These are phyloP conservation scores for Physcomitrellopsis africana DNA, from an alignment of 225 moss, liverwort and hornwort genomes.

Conservation along the genomic window DNA sequence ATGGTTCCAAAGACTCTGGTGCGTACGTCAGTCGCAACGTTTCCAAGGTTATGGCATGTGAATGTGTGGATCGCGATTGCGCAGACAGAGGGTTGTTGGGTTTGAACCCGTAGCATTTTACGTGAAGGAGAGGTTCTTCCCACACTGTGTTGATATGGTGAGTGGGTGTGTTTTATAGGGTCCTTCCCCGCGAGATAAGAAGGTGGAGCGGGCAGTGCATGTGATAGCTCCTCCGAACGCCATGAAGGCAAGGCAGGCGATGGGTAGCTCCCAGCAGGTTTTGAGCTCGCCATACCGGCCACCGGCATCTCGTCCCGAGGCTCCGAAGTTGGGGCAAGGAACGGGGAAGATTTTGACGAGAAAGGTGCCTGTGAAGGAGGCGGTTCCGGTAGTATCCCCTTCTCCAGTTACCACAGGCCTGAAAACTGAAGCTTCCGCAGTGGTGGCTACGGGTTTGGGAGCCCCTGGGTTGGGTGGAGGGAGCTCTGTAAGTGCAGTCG, in stretches of 20 bases:
- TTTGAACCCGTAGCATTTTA: neutral
- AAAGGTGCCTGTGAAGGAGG: slow-evolving; percentile 74
- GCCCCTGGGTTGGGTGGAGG: slow-evolving; percentile 51
- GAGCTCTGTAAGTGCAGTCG: slow-evolving; percentile 47
- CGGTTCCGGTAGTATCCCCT: slow-evolving; percentile 50
- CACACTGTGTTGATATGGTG: slow-evolving; percentile 15
- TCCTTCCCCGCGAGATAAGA: slow-evolving; percentile 80
- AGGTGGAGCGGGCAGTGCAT: slow-evolving; percentile 77
- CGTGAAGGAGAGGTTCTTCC: neutral
- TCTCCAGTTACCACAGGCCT: slow-evolving; percentile 43
- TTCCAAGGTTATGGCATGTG: neutral
- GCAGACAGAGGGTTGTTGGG: neutral
- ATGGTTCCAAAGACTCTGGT: slow-evolving; percentile 94
- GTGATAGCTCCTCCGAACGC: slow-evolving; percentile 67
- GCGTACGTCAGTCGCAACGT: slow-evolving; percentile 29
- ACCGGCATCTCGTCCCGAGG: slow-evolving; percentile 77
- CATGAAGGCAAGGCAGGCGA: slow-evolving; percentile 70
- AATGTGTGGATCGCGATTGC: neutral
- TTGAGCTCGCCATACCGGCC: slow-evolving; percentile 79
- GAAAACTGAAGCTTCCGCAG: slow-evolving; percentile 63
- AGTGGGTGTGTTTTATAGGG: slow-evolving; percentile 35
- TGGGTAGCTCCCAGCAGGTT: slow-evolving; percentile 72
- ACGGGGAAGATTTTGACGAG: slow-evolving; percentile 78
- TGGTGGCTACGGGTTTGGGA: slow-evolving; percentile 39
- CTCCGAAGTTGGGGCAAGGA: slow-evolving; percentile 66